Base-by-base conservation (phyloP, 1,284 basidiomycete species). In the Tilletia setariae region DNA sequence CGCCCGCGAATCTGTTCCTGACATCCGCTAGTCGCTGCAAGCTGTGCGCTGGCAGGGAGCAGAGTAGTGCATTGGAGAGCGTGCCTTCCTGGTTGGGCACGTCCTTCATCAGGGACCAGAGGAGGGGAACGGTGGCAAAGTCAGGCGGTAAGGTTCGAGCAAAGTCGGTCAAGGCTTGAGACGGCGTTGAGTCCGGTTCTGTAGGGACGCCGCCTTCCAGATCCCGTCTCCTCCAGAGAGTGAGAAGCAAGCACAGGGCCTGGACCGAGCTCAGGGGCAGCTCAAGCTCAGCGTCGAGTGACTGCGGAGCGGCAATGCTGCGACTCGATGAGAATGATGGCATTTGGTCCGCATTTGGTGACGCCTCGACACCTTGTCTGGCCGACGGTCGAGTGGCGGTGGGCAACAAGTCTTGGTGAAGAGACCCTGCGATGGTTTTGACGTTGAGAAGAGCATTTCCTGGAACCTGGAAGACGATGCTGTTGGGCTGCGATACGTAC, bases 211-310 rank as follows among this genome's bases (percentile, higher is more conserved):
- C 13, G 13, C 9, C 15, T 30, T 61, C 25, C 7, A 13, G 16
- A 25, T 19, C 13, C 8, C 15, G 21, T 16, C 56, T 25, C 11
- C 56, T 25, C 56, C 56, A 61, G 28, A 61, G 56, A 13, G 56
- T 61, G 2, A 61, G 28, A 4, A 61, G 56, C 28, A 61, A 30
- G 16, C 28, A 32, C 15, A 61, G 56, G 28, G 30, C 56, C 32
- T 61, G 56, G 25, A 61, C 56, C 28, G 56, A 61, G 30, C 28
- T 32, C 15, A 61, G 56, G 15, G 56, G 56, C 3, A 61, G 56
- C 28, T 61, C 32, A 30, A 61, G 28, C 13, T 61, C 28, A 2
- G 16, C 4, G 46, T 49, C 46, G 46, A 49, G 21, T 49, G 46
- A 4, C 6, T 19, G 21, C 46, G 19, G 3, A 16, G 19, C 46